These are phyloP conservation scores for Leptomonas pyrrhocoris DNA, from an alignment of 208 protist species.

Conservation along the genomic window DNA sequence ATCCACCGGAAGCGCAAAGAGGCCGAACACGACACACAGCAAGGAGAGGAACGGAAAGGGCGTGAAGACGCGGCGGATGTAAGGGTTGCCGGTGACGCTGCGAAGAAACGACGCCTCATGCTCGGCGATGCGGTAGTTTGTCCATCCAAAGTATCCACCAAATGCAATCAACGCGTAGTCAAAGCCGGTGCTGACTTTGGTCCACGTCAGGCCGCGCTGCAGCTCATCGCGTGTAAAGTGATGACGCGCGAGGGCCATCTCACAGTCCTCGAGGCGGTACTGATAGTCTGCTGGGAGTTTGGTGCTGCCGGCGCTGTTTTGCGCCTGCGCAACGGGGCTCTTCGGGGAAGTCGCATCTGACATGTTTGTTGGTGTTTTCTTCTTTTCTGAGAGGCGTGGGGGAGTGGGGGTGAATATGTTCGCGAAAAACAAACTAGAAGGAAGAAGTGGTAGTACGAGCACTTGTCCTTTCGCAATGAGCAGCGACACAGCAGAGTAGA, in stretches of 20 bases:
- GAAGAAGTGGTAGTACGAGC: too few relatives aligned
- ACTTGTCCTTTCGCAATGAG: too few relatives aligned
- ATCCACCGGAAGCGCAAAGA: constrained; percentile 39
- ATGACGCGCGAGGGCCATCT: constrained; percentile 28
- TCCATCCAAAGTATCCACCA: constrained; percentile 12
- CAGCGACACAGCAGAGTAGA: too few relatives aligned
- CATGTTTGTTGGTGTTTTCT: constrained; percentile 5
- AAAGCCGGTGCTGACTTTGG: constrained; percentile 18
- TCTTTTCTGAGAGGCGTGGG: background rate
- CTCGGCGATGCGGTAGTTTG: constrained; percentile 24
- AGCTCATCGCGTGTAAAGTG: constrained; percentile 25
- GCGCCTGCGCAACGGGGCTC: constrained; percentile 1
- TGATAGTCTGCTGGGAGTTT: constrained; percentile 31
- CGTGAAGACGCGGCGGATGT: constrained; percentile 42
- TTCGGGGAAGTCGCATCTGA: background rate
- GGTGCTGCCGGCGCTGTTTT: constrained; percentile 1
- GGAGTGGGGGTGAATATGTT: too few relatives aligned
- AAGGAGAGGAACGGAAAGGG: constrained; percentile 42
- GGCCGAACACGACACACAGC: constrained; percentile 27
- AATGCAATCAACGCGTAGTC: constrained; percentile 11
- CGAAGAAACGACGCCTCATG: constrained; percentile 37
- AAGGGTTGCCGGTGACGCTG: constrained; percentile 34
- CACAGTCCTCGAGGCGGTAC: constrained; percentile 36
- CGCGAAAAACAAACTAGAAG: too few relatives aligned
- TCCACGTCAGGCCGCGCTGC: constrained; percentile 18